Conservation (phyloP, 2,329 filamentous ascomycete genomes). For the Neofusicoccum laricinum region DNA sequence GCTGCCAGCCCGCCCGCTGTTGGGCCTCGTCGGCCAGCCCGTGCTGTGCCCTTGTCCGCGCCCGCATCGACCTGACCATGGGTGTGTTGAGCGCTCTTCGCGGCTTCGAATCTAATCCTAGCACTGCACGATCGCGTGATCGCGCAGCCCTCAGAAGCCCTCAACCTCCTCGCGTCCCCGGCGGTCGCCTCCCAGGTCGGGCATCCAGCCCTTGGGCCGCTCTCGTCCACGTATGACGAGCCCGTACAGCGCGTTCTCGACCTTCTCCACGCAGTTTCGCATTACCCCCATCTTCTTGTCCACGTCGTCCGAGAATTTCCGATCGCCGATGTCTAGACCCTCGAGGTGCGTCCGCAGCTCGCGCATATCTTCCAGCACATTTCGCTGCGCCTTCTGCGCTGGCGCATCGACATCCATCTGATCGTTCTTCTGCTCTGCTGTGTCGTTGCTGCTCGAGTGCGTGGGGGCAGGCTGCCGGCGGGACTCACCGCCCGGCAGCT, state of each 20-base stretch:
- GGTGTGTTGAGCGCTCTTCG: constrained; percentile 3
- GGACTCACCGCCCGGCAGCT: constrained; percentile 38
- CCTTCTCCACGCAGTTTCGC: constrained; percentile 86
- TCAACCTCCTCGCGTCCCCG: constrained; percentile 41
- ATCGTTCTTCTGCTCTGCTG: constrained; percentile 21
- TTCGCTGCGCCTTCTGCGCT: constrained; percentile 47
- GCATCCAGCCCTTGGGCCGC: constrained; percentile 87
- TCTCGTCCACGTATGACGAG: constrained; percentile 84
- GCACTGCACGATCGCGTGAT: constrained; percentile 1
- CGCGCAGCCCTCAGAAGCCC: constrained; percentile 27
- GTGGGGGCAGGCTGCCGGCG: constrained; percentile 38
- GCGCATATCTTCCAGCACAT: constrained; percentile 79
- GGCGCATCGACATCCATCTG: constrained; percentile 36
- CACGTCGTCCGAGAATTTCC: constrained; percentile 61
- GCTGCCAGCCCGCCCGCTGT: background rate
- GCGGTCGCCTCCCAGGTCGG: constrained; percentile 59
- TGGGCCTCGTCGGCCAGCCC: background rate
- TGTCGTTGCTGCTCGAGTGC: background rate
- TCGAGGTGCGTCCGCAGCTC: constrained; percentile 74
- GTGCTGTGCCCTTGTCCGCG: background rate
- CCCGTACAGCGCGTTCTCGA: constrained; percentile 86
- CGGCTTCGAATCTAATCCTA: background rate
- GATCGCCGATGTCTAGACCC: constrained; percentile 58
- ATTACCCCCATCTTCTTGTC: constrained; percentile 82
- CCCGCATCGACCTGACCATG: constrained; percentile 5